Evolutionary conservation across 306 rosid species (phyloP).

Genomic region (Neltuma alba): DNA sequence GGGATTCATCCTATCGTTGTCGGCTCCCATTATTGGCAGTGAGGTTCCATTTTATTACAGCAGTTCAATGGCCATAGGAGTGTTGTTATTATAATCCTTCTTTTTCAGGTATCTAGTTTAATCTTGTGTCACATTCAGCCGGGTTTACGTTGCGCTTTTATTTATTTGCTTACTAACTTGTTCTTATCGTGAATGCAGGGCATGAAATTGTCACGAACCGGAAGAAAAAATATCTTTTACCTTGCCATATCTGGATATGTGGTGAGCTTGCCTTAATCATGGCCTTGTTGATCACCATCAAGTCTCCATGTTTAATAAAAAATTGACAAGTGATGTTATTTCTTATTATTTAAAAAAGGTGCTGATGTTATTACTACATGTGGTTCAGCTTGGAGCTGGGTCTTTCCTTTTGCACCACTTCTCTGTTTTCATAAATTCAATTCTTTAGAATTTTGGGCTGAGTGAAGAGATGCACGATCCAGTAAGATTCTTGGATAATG

Average conservation of each 20-base stretch:
- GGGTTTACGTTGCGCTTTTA: conserved; percentile 25
- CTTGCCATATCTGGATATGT: conserved; percentile 71
- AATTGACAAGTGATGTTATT: conserved; percentile 10
- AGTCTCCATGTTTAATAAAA: conserved; percentile 24
- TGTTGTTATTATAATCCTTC: conserved; percentile 74
- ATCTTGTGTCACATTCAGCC: background rate
- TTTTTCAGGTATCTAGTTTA: conserved; percentile 71
- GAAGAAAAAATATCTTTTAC: conserved; percentile 73
- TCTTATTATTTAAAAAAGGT: background rate
- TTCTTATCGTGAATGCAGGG: conserved; percentile 56
- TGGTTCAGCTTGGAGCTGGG: conserved; percentile 78
- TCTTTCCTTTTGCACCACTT: conserved; percentile 70
- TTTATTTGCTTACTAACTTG: conserved; percentile 6
- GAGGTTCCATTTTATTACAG: conserved; percentile 87
- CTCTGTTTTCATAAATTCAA: conserved; percentile 60
- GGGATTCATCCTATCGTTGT: conserved; percentile 55
- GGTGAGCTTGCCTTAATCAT: conserved; percentile 55
- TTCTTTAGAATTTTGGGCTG: conserved; percentile 72
- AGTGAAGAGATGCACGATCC: conserved; percentile 86
- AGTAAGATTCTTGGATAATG: conserved; percentile 46
- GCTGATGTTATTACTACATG: conserved; percentile 4
- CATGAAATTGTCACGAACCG: conserved; percentile 85
- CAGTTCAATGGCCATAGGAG: conserved; percentile 78
- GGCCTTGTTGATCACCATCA: conserved; percentile 8
- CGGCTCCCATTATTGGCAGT: conserved; percentile 72